Evolutionary conservation across 495 filamentous ascomycete genomes (phyloP).

Genomic region (Clavariopsis aquatica): DNA sequence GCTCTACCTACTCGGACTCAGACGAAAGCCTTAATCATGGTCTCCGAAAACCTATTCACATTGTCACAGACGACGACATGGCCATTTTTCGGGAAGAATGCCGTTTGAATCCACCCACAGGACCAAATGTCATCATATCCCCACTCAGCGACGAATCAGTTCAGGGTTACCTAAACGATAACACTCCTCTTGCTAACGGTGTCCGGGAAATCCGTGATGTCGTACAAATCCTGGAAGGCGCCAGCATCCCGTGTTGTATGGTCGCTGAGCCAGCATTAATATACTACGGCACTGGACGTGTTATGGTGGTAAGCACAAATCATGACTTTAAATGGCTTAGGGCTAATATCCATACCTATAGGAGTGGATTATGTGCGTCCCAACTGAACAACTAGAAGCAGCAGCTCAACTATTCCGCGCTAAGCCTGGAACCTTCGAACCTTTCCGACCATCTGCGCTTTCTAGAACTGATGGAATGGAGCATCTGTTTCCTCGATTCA

Average conservation of each 20-base stretch:
- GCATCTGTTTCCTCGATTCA: background rate
- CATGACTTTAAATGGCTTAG: background rate
- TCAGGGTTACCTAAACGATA: constrained; percentile 1
- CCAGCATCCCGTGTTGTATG: background rate
- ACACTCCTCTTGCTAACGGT: constrained; percentile 1
- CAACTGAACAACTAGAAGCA: background rate
- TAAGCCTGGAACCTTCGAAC: background rate
- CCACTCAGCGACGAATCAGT: constrained; percentile 1
- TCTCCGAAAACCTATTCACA: background rate
- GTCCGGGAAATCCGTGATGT: background rate
- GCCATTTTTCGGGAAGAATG: constrained; percentile 1
- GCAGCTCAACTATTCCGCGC: background rate
- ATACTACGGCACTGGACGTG: background rate
- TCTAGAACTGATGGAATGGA: background rate
- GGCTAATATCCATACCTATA: background rate
- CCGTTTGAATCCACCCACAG: background rate
- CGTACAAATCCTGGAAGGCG: background rate
- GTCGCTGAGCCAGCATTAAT: background rate
- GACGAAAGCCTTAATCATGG: background rate
- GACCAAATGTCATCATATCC: constrained; percentile 1
- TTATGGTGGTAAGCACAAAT: background rate
- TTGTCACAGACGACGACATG: constrained; percentile 1
- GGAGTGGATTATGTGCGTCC: background rate
- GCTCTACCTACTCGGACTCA: background rate
- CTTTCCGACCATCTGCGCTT: constrained; percentile 1